Base-by-base conservation (phyloP, 306 rosid species). In the Cucurbita pepo region DNA sequence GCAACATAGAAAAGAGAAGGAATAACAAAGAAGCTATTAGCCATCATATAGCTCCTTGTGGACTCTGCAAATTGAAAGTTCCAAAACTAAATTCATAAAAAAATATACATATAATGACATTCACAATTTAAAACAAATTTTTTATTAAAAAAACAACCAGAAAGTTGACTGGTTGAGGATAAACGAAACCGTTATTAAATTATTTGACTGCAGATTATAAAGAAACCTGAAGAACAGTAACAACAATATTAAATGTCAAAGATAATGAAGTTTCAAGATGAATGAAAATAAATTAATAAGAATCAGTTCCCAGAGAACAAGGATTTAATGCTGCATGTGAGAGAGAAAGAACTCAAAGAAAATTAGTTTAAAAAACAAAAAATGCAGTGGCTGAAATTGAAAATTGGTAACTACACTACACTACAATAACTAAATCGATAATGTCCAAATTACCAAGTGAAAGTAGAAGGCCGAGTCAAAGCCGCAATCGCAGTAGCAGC, bases 401-500 rank as follows among this genome's bases (percentile, higher is more conserved):
- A 30, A 70, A 30, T 34, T 50, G 59, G 15, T 21, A 53, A 34
- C 1, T 37, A 36, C 10, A 43, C 3, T 19, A 18, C 69, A 74
- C 13, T 47, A 3, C 51, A 47, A 79, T 7, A 56, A 59, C 0
- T 12, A 8, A 73, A 79, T 5, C 51, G 7, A 7, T 25, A 38
- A 38, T 25, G 73, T 14, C 64, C 70, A 66, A 80, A 79, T 59
- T 48, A 94, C 99, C 99, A 94, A 76, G 92, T 89, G 74, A 87
- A 94, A 52, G 99, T 90, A n/a, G 95, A 85, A 74, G 99, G 99
- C 77, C 87, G 88, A 77, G 84, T 81, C 13, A 94, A 83, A 78
- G 99, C 99, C 8, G 88, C 91, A 80, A 91, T 75, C n/a, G 95
- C 97, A 4, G 99, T 94, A 38, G 82, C 90, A 55, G 88, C 95